Evolutionary conservation across 305 asterid species (phyloP).

Genomic region (Monarda citriodora): DNA sequence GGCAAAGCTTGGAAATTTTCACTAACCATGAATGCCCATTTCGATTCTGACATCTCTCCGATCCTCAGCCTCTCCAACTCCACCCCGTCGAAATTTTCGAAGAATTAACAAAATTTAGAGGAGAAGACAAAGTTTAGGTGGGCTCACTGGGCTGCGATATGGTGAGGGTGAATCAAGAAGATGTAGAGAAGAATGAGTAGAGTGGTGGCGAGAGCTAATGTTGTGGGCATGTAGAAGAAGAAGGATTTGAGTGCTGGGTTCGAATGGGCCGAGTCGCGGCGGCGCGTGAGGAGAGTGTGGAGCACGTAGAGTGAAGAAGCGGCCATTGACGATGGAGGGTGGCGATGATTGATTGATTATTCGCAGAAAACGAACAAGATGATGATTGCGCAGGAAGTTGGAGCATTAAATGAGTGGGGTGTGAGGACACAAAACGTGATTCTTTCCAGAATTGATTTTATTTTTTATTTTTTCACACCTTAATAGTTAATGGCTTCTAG

Average conservation of each 20-base stretch:
- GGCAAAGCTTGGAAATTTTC: constrained; percentile 5
- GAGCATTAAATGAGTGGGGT: constrained; percentile 13
- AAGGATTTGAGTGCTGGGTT: constrained; percentile 30
- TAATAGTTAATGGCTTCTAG: too few relatives aligned
- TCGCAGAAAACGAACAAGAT: constrained; percentile 6
- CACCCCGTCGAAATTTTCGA: constrained; percentile 17
- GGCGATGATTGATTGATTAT: background rate
- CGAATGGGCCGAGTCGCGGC: constrained; percentile 35
- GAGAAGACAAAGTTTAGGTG: constrained; percentile 21
- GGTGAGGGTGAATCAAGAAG: constrained; percentile 47
- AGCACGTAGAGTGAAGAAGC: constrained; percentile 37
- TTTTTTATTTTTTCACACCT: too few relatives aligned
- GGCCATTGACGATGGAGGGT: constrained; percentile 30
- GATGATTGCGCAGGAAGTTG: constrained; percentile 7
- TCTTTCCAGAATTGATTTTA: too few relatives aligned
- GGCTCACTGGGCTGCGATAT: constrained; percentile 32
- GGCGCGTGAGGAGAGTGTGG: constrained; percentile 49
- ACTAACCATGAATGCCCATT: constrained; percentile 34
- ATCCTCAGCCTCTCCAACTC: constrained; percentile 20
- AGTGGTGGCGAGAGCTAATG: constrained; percentile 73
- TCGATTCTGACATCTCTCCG: constrained; percentile 6
- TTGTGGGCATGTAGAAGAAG: constrained; percentile 60
- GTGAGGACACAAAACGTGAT: background rate
- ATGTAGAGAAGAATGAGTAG: constrained; percentile 66
- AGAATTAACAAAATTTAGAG: constrained; percentile 18